A percentile compares a stretch with the other conserved stretches of the same genome.
Conservation (phyloP, 257 asterid genomes). For the Penstemon eatonii region DNA sequence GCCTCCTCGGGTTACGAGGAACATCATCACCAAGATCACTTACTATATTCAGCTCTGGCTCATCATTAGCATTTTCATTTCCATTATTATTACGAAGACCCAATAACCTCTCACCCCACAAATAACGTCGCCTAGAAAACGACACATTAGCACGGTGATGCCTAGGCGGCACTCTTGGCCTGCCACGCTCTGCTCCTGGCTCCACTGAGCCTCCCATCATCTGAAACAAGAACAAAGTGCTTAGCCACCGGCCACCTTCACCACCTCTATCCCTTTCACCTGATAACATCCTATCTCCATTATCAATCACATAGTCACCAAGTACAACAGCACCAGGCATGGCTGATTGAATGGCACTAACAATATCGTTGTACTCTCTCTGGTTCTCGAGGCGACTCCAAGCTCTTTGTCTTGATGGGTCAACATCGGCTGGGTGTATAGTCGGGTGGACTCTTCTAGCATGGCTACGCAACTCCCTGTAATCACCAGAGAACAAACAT, state of each 20-base stretch:
- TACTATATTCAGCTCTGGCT: constrained; percentile 31
- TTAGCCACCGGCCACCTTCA: constrained; percentile 61
- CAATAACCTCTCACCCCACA: constrained; percentile 78
- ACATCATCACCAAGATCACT: constrained; percentile 45
- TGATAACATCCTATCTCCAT: constrained; percentile 41
- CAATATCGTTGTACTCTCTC: constrained; percentile 75
- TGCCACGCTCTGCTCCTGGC: constrained; percentile 52
- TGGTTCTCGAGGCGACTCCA: constrained; percentile 79
- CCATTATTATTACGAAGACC: constrained; percentile 52
- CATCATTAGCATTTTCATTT: constrained; percentile 32
- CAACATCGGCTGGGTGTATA: constrained; percentile 77
- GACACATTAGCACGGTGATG: constrained; percentile 53
- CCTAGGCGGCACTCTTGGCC: constrained; percentile 70
- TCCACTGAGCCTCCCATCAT: constrained; percentile 68
- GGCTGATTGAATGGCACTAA: constrained; percentile 75
- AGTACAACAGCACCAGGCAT: constrained; percentile 85
- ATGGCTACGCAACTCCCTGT: constrained; percentile 73
- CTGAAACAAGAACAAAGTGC: constrained; percentile 79
- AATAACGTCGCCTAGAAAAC: constrained; percentile 61
- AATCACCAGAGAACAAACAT: constrained; percentile 68
- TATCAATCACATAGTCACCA: constrained; percentile 85
- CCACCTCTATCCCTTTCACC: constrained; percentile 34
- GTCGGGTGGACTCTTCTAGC: constrained; percentile 86
- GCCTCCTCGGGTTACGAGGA: constrained; percentile 45
- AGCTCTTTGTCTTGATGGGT: constrained; percentile 73